Conservation (phyloP, 306 rosid species). For the Rosa multiflora region DNA sequence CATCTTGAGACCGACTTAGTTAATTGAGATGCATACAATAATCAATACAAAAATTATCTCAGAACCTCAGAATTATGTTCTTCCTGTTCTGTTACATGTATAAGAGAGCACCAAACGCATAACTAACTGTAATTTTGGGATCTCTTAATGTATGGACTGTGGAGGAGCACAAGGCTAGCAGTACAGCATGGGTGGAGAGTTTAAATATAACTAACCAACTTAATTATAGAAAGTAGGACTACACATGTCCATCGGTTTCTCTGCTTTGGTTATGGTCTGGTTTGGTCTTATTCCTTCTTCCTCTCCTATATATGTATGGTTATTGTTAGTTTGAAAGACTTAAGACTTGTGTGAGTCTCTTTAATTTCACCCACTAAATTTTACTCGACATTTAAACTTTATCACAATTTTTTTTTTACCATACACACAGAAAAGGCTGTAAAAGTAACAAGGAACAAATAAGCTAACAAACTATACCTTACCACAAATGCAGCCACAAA, state of each 20-base stretch:
- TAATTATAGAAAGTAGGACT: slow-evolving; percentile 7
- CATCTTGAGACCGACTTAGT: background rate
- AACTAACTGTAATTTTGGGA: background rate
- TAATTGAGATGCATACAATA: background rate
- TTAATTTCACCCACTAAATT: slow-evolving; percentile 3
- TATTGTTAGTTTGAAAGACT: background rate
- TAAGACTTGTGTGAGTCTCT: background rate
- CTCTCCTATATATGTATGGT: slow-evolving; percentile 10
- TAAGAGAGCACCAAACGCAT: background rate
- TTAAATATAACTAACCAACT: background rate
- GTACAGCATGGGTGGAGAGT: background rate
- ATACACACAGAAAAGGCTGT: background rate
- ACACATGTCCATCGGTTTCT: slow-evolving; percentile 3
- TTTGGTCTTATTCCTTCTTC: background rate
- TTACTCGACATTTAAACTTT: background rate
- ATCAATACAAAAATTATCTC: background rate
- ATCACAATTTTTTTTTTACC: background rate
- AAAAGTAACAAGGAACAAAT: background rate
- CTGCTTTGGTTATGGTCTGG: slow-evolving; percentile 3
- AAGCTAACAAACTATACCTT: background rate
- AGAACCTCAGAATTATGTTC: background rate
- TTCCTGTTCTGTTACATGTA: background rate
- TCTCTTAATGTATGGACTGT: background rate
- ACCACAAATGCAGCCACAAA: background rate
- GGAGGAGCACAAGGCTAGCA: background rate